These are phyloP conservation scores for Inosperma sp. DNA, from an alignment of 768 basidiomycete genomes.

Conservation along the genomic window DNA sequence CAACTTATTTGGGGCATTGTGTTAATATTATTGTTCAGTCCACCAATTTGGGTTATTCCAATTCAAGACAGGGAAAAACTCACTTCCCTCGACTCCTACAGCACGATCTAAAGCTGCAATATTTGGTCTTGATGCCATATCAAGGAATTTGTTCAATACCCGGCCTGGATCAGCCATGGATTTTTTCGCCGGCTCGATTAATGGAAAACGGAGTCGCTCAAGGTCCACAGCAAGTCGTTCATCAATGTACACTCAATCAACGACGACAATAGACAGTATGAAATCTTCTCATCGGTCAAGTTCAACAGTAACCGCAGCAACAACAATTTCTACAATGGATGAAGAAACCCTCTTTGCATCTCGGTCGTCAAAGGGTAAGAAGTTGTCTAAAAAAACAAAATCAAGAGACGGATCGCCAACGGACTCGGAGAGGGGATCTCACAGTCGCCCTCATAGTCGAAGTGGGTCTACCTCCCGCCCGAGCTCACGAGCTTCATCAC, in stretches of 20 bases:
- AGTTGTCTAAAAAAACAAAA: conserved; percentile 38
- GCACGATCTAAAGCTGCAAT: conserved; percentile 77
- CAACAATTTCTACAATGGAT: conserved; percentile 56
- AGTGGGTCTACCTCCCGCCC: conserved; percentile 33
- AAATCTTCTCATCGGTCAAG: conserved; percentile 70
- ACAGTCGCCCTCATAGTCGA: conserved; percentile 22
- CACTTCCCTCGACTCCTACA: conserved; percentile 84
- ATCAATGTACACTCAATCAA: conserved; percentile 68
- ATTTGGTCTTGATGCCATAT: conserved; percentile 86
- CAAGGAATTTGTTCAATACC: conserved; percentile 78
- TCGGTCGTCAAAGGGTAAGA: conserved; percentile 46
- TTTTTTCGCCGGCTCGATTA: conserved; percentile 70
- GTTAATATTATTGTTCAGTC: conserved; percentile 39
- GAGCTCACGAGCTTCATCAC: conserved; percentile 31
- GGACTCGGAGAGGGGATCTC: conserved; percentile 46
- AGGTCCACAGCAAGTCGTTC: conserved; percentile 55
- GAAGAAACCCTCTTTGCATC: conserved; percentile 52
- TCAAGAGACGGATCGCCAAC: conserved; percentile 39
- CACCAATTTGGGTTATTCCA: conserved; percentile 88
- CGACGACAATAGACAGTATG: conserved; percentile 59
- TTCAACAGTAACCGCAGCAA: conserved; percentile 63
- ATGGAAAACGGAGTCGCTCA: conserved; percentile 64
- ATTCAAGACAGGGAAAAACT: conserved; percentile 68
- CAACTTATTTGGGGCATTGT: conserved; percentile 1
- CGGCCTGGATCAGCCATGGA: conserved; percentile 70